A percentile compares a stretch with the other conserved stretches of the same genome.
Conservation (phyloP, 2,329 filamentous ascomycete genomes). For the Aquanectria penicillioides region DNA sequence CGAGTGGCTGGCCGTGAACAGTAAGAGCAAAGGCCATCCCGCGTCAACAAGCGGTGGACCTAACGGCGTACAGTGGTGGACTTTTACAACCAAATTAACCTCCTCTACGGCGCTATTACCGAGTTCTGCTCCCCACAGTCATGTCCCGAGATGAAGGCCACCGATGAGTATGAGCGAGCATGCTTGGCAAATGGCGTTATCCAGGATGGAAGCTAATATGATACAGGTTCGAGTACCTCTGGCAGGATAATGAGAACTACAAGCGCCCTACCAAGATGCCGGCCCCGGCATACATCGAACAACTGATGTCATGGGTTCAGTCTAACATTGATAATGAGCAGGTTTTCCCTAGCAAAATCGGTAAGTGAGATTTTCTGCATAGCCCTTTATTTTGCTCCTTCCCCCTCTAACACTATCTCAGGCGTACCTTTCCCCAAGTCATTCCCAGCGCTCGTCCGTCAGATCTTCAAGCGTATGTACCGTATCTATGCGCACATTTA, state of each 20-base stretch:
- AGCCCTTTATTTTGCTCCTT: neutral
- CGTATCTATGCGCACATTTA: slow-evolving; percentile 99
- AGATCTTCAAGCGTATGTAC: slow-evolving; percentile 99
- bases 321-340: slow-evolving; percentile 94
- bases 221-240: slow-evolving; percentile 92
- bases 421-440: slow-evolving; percentile 95
- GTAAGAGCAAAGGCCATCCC: slow-evolving; percentile 58
- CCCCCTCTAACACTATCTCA: slow-evolving; percentile 42
- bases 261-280: slow-evolving; percentile 98
- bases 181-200: neutral
- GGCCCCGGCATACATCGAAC: slow-evolving; percentile 96
- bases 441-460: slow-evolving; percentile 87
- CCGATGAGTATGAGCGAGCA: slow-evolving; percentile 80
- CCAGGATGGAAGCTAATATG: slow-evolving; percentile 25
- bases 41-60: neutral
- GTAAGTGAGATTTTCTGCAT: slow-evolving; percentile 52
- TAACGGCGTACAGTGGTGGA: slow-evolving; percentile 79
- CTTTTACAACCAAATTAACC: slow-evolving; percentile 99
- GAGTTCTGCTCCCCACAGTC: slow-evolving; percentile 98
- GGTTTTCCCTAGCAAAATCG: slow-evolving; percentile 93
- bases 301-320: slow-evolving; percentile 97
- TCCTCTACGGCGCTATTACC: slow-evolving; percentile 97
- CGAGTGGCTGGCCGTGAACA: slow-evolving; percentile 98
- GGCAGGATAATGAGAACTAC: slow-evolving; percentile 95
- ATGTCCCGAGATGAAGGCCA: slow-evolving; percentile 99